Percentiles rank a stretch among this genome's conserved stretches.
Evolutionary conservation across 73 alveolate species (phyloP).

Genomic region (Tetrahymena borealis): DNA sequence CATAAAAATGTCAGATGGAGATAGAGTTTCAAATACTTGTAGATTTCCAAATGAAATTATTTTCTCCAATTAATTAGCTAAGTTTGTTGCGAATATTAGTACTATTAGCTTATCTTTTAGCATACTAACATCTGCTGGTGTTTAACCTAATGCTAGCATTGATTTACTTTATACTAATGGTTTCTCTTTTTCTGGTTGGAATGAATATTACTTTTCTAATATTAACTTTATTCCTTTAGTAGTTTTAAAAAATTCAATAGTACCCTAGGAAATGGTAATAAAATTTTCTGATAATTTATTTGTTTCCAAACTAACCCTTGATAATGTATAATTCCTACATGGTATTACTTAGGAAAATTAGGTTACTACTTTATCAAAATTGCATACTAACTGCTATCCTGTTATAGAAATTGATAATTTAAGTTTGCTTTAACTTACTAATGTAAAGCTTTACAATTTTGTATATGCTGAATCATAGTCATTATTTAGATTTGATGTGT

Average conservation of each 20-base stretch:
- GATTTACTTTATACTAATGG: background rate
- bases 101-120: background rate
- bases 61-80: background rate
- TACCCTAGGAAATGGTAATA: background rate
- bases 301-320: background rate
- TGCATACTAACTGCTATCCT: background rate
- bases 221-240: background rate
- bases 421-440: background rate
- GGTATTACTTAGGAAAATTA: background rate
- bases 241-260: background rate
- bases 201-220: background rate
- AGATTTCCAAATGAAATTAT: background rate
- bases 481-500: background rate
- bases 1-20: background rate
- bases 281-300: background rate
- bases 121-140: background rate
- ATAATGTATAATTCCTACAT: background rate
- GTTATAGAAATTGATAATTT: background rate
- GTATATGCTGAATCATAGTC: background rate
- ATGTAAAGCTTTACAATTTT: background rate
- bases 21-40: background rate
- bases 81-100: background rate
- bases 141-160: background rate
- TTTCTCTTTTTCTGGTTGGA: background rate
- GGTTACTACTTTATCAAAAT: background rate